Conservation (phyloP, 495 filamentous ascomycete species). For the Cudoniella acicularis region DNA sequence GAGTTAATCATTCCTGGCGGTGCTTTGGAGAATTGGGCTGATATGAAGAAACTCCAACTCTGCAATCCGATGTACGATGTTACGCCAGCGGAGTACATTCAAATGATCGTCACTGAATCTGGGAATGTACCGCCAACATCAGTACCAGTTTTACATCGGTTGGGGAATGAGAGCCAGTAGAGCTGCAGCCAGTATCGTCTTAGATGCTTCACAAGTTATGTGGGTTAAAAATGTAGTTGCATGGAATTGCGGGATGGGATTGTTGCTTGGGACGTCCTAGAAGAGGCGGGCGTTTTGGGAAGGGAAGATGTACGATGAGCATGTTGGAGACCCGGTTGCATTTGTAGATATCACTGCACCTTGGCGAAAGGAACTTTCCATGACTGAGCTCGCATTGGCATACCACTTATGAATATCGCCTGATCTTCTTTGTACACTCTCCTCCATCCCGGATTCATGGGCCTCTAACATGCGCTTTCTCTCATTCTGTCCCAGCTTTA, state of each 20-base stretch:
- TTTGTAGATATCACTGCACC: background rate
- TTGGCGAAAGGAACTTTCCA: background rate
- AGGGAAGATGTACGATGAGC: background rate
- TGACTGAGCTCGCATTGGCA: background rate
- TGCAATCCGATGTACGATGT: slow-evolving; percentile 92
- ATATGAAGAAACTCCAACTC: slow-evolving; percentile 60
- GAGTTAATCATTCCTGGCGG: slow-evolving; percentile 46
- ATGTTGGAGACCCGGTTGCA: background rate
- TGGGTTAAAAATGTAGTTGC: background rate
- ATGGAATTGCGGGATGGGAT: background rate
- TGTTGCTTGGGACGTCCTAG: background rate
- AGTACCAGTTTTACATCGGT: slow-evolving; percentile 59
- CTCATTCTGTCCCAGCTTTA: background rate
- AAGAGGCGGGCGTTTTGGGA: background rate
- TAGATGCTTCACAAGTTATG: background rate
- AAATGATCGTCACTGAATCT: slow-evolving; percentile 87
- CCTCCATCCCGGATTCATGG: background rate
- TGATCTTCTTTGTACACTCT: slow-evolving; percentile 16
- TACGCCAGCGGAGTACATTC: slow-evolving; percentile 84
- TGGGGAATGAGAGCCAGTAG: slow-evolving; percentile 36
- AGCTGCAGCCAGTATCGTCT: background rate
- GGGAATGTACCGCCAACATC: slow-evolving; percentile 83
- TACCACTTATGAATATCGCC: background rate
- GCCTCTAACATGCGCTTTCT: no score
- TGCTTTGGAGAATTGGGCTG: slow-evolving; percentile 52